Percentiles rank a stretch among this genome's conserved stretches.
These are phyloP conservation scores for Silene coronaria DNA, from an alignment of 179 eudicot species.

Conservation along the genomic window DNA sequence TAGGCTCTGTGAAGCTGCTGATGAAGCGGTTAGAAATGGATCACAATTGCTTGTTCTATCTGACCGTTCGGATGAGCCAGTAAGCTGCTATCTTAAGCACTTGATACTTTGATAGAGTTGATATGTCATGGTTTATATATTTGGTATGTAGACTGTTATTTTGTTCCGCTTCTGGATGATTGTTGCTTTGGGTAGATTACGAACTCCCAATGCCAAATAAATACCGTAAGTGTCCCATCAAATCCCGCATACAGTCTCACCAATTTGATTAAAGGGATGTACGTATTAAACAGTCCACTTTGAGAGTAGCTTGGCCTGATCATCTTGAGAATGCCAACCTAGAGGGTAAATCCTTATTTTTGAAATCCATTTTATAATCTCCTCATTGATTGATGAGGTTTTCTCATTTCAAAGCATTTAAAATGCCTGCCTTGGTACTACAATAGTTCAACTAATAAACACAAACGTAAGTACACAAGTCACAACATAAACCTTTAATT, in stretches of 20 bases:
- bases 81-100: constrained; percentile 29
- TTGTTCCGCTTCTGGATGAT: background rate
- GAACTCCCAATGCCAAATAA: background rate
- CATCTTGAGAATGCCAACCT: background rate
- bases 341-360: background rate
- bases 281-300: background rate
- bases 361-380: background rate
- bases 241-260: background rate
- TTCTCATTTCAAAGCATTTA: background rate
- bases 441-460: background rate
- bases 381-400: background rate
- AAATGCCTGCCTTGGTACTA: background rate
- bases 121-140: background rate
- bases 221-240: background rate
- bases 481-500: background rate
- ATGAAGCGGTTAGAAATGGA: constrained; percentile 98
- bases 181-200: constrained; percentile 6
- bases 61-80: constrained; percentile 93
- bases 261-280: background rate
- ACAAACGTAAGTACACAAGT: background rate
- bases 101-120: background rate
- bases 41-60: constrained; percentile 87
- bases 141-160: background rate
- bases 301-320: background rate
- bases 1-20: constrained; percentile 97